Evolutionary conservation across 2,329 filamentous ascomycete genomes (phyloP).

Genomic region (Metarhizium humberi): DNA sequence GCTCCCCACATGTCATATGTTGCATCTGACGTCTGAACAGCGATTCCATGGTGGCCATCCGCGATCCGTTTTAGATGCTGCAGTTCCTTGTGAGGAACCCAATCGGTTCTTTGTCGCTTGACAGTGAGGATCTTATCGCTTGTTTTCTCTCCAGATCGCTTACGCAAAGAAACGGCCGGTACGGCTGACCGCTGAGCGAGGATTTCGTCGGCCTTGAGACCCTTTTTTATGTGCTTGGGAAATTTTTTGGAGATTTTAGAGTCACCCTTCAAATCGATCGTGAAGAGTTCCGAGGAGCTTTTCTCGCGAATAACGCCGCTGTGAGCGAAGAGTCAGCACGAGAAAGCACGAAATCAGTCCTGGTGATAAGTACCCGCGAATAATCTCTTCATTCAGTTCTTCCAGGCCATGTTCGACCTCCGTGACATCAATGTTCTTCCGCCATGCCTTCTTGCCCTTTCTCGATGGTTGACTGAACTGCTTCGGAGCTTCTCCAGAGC

Average conservation of each 20-base stretch:
- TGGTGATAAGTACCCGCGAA: slow-evolving; percentile 58
- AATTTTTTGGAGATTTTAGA: slow-evolving; percentile 53
- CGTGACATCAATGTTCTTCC: slow-evolving; percentile 93
- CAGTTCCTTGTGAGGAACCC: slow-evolving; percentile 79
- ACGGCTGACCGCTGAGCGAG: slow-evolving; percentile 75
- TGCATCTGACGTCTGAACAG: slow-evolving; percentile 48
- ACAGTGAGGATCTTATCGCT: slow-evolving; percentile 63
- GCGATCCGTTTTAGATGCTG: slow-evolving; percentile 69
- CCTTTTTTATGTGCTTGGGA: slow-evolving; percentile 61
- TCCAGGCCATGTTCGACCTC: slow-evolving; percentile 78
- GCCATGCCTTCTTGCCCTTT: slow-evolving; percentile 98
- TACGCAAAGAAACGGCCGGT: slow-evolving; percentile 68
- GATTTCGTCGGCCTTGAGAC: slow-evolving; percentile 85
- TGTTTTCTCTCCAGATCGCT: slow-evolving; percentile 61
- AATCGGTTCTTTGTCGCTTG: slow-evolving; percentile 70
- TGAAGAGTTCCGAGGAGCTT: slow-evolving; percentile 73
- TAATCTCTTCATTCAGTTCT: slow-evolving; percentile 79
- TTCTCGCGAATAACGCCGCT: slow-evolving; percentile 84
- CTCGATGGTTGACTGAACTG: slow-evolving; percentile 83
- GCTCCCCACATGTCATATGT: slow-evolving; percentile 72
- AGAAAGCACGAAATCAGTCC: background rate
- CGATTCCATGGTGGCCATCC: slow-evolving; percentile 54
- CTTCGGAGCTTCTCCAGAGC: slow-evolving; percentile 54
- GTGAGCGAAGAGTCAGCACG: background rate
- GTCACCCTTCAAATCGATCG: slow-evolving; percentile 68